phyloP scores from a whole-genome alignment of 2,329 filamentous ascomycete species.

The Volutella citrinella region DNA sequence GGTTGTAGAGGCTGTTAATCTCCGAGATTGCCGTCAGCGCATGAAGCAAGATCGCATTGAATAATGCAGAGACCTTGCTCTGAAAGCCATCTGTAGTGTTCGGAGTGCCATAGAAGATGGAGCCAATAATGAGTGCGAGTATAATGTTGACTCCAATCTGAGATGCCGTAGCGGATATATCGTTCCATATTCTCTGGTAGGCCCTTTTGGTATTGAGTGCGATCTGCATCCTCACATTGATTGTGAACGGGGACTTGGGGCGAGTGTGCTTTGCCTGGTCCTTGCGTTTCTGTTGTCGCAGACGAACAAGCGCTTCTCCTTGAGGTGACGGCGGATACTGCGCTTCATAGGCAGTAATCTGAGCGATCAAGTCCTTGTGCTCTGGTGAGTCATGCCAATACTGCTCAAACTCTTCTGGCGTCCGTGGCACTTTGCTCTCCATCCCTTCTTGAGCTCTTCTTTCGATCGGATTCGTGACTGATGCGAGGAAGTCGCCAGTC shows the following conservation, averaged over 20 bases:
- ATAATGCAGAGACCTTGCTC: conserved; percentile 22
- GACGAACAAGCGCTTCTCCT: conserved; percentile 32
- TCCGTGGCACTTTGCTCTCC: conserved; percentile 59
- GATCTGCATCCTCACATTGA: conserved; percentile 52
- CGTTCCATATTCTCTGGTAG: conserved; percentile 49
- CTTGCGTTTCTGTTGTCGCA: conserved; percentile 44
- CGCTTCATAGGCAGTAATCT: conserved; percentile 48
- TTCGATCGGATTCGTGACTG: conserved; percentile 61
- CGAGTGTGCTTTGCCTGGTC: conserved; percentile 51
- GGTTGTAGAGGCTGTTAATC: conserved; percentile 19
- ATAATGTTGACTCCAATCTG: no score
- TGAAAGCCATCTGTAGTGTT: conserved; percentile 56
- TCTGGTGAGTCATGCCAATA: conserved; percentile 43
- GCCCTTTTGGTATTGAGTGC: conserved; percentile 45
- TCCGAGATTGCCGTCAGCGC: conserved; percentile 25
- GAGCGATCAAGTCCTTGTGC: conserved; percentile 36
- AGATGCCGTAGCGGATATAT: conserved; percentile 47
- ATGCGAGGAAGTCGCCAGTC: conserved; percentile 65
- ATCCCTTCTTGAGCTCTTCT: conserved; percentile 52
- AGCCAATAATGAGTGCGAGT: conserved; percentile 56
- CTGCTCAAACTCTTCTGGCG: conserved; percentile 62
- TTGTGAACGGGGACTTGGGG: conserved; percentile 51
- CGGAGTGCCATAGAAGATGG: conserved; percentile 61
- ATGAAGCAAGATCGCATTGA: conserved; percentile 31
- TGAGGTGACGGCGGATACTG: conserved; percentile 41